These are phyloP conservation scores for Aspergillus fumigatiaffinis DNA, from an alignment of 2,329 filamentous ascomycete species.

Conservation along the genomic window DNA sequence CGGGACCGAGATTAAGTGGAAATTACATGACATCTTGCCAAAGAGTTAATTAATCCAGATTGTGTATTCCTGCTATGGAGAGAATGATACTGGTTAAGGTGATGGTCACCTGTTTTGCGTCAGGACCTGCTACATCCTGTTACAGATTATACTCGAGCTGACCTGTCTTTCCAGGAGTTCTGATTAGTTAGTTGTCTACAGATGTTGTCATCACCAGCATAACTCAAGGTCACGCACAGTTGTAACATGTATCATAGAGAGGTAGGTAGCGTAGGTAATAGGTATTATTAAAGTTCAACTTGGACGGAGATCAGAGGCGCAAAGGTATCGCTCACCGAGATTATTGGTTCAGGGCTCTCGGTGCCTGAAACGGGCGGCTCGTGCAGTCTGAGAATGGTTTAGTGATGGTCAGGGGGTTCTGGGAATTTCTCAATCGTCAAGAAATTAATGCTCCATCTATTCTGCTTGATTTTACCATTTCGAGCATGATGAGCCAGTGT, in stretches of 20 bases:
- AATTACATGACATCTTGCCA: not conserved
- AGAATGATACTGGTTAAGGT: too few species aligned
- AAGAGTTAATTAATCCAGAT: not conserved
- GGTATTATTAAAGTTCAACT: not conserved
- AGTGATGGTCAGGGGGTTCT: slow-evolving; percentile 4
- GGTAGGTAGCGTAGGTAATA: too few species aligned
- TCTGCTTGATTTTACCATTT: not conserved
- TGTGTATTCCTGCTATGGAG: too few species aligned
- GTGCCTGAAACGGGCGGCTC: slow-evolving; percentile 11
- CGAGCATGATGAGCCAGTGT: not conserved
- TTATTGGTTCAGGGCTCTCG: slow-evolving; percentile 1
- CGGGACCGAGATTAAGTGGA: not conserved
- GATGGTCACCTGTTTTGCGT: too few species aligned
- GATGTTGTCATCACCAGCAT: too few species aligned
- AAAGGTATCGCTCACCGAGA: not conserved
- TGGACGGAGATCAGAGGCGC: not conserved
- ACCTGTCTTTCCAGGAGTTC: too few species aligned
- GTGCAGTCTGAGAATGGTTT: slow-evolving; percentile 1
- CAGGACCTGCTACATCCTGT: too few species aligned
- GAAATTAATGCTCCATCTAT: not conserved
- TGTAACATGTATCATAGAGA: too few species aligned
- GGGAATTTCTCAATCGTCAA: not conserved
- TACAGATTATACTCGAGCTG: too few species aligned
- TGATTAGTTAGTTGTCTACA: too few species aligned
- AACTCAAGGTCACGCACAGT: too few species aligned